Evolutionary conservation across 1,139 yeast genomes (phyloP).

Genomic region (Geotrichum restrictum): DNA sequence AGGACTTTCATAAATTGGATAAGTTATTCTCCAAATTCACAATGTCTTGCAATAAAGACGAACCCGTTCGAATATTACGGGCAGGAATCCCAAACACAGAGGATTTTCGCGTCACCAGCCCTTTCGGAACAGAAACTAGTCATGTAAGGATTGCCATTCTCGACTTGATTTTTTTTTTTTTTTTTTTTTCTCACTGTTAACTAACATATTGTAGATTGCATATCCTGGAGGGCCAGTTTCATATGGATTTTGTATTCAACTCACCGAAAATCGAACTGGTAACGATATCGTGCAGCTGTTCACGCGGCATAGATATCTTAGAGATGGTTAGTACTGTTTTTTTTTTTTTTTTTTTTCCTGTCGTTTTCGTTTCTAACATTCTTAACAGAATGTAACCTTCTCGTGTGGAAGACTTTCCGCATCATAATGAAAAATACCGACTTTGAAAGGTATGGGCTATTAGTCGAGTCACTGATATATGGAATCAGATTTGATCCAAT

Average conservation of each 20-base stretch:
- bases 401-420: constrained; percentile 22
- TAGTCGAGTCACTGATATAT: constrained; percentile 14
- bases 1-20: constrained; percentile 60
- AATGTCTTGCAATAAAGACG: constrained; percentile 51
- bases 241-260: constrained; percentile 52
- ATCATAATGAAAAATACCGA: constrained; percentile 36
- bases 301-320: constrained; percentile 26
- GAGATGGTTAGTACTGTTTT: constrained; percentile 30
- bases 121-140: constrained; percentile 29
- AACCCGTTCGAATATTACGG: constrained; percentile 53
- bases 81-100: constrained; percentile 45
- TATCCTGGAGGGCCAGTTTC: constrained; percentile 68
- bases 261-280: constrained; percentile 16
- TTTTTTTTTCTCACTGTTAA: not conserved
- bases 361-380: not conserved
- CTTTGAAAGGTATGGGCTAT: constrained; percentile 20
- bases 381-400: constrained; percentile 9
- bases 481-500: constrained; percentile 12
- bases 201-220: constrained; percentile 43
- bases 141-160: constrained; percentile 12
- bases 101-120: constrained; percentile 44
- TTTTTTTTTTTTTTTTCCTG: not conserved
- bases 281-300: constrained; percentile 23
- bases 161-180: not conserved
- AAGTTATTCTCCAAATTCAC: constrained; percentile 63